Evolutionary conservation across 2,329 filamentous ascomycete genomes (phyloP).

Genomic region (Botrytis medusae): DNA sequence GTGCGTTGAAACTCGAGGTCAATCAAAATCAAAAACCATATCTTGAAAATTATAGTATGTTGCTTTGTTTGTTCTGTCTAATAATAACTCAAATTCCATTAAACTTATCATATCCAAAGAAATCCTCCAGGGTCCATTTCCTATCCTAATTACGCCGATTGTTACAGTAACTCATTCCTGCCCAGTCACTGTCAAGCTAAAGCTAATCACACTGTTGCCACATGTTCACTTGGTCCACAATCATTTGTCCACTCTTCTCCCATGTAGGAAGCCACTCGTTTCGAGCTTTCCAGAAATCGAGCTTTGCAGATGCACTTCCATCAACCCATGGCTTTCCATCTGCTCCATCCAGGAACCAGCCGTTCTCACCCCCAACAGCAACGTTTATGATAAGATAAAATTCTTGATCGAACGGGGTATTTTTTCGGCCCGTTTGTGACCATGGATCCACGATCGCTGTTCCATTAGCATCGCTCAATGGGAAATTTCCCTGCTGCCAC

Average conservation of each 20-base stretch:
- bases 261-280: conserved; percentile 70
- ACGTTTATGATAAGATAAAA: conserved; percentile 78
- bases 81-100: conserved; percentile 14
- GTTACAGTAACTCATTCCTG: neutral
- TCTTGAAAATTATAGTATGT: neutral
- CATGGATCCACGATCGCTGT: conserved; percentile 64
- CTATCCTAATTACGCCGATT: conserved; percentile 2
- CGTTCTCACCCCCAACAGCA: conserved; percentile 74
- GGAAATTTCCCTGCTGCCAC: conserved; percentile 69
- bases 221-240: conserved; percentile 69
- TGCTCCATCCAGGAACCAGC: conserved; percentile 76
- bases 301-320: conserved; percentile 61
- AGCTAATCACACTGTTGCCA: conserved; percentile 65
- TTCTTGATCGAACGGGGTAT: conserved; percentile 72
- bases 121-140: conserved; percentile 1
- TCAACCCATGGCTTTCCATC: conserved; percentile 80
- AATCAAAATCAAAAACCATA: neutral
- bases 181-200: neutral
- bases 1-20: neutral
- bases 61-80: conserved; percentile 4
- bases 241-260: conserved; percentile 61
- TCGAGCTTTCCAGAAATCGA: conserved; percentile 73
- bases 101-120: conserved; percentile 2
- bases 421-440: conserved; percentile 57
- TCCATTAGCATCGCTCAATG: conserved; percentile 62